These are phyloP conservation scores for Coemansia sp. DNA, from an alignment of 192 early-diverging fungal genomes.

Conservation along the genomic window DNA sequence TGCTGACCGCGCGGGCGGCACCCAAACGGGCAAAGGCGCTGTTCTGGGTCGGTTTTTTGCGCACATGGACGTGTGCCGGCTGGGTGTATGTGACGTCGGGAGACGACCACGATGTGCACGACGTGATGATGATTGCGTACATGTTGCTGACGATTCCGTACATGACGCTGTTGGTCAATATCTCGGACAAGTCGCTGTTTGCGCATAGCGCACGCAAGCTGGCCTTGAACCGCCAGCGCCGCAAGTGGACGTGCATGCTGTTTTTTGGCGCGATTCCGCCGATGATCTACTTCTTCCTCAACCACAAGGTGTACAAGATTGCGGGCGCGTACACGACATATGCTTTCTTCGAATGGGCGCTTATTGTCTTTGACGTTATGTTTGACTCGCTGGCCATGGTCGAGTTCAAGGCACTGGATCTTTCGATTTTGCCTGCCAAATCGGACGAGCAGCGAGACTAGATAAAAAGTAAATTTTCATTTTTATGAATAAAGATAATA, in stretches of 20 bases:
- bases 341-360: slow-evolving; percentile 81
- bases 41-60: slow-evolving; percentile 56
- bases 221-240: slow-evolving; percentile 52
- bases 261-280: slow-evolving; percentile 74
- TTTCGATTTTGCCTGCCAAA: slow-evolving; percentile 41
- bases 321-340: slow-evolving; percentile 78
- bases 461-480: slow-evolving; percentile 4
- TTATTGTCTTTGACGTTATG: slow-evolving; percentile 75
- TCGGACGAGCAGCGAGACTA: slow-evolving; percentile 36
- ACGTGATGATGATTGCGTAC: slow-evolving; percentile 79
- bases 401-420: slow-evolving; percentile 61
- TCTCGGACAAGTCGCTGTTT: slow-evolving; percentile 46
- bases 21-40: slow-evolving; percentile 41
- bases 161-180: slow-evolving; percentile 63
- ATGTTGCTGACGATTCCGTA: slow-evolving; percentile 75
- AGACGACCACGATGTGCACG: slow-evolving; percentile 77
- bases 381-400: slow-evolving; percentile 71
- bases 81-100: slow-evolving; percentile 83
- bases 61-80: slow-evolving; percentile 75
- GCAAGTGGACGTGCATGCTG: slow-evolving; percentile 52
- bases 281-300: slow-evolving; percentile 76
- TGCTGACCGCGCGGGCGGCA: slow-evolving; percentile 33
- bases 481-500: neutral
- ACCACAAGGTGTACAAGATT: slow-evolving; percentile 73
- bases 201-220: slow-evolving; percentile 33